These are phyloP conservation scores for Physcomitrium patens DNA, from an alignment of 225 moss, liverwort and hornwort genomes.

Conservation along the genomic window DNA sequence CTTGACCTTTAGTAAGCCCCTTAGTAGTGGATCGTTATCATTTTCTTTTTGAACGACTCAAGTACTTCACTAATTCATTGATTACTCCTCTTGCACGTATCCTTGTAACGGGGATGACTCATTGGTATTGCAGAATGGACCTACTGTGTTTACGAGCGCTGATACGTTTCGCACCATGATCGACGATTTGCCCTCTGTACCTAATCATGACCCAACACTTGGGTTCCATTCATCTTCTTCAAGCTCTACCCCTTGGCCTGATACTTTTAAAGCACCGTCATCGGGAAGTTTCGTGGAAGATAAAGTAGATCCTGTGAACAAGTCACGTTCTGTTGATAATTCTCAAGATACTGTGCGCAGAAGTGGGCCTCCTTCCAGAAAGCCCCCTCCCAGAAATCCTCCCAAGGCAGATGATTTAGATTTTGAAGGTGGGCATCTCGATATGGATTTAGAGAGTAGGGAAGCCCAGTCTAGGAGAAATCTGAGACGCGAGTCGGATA, in stretches of 20 bases:
- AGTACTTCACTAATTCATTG: not conserved
- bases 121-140: conserved; percentile 44
- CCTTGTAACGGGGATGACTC: conserved; percentile 13
- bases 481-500: conserved; percentile 47
- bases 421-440: conserved; percentile 32
- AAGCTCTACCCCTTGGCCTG: conserved; percentile 20
- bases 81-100: not conserved
- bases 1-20: not conserved
- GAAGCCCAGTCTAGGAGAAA: conserved; percentile 26
- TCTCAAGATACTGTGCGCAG: conserved; percentile 21
- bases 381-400: conserved; percentile 33
- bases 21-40: conserved; percentile 6
- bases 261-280: conserved; percentile 7
- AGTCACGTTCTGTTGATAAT: conserved; percentile 22
- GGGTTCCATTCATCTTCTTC: conserved; percentile 14
- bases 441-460: conserved; percentile 22
- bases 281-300: conserved; percentile 25
- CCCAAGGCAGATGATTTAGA: conserved; percentile 22
- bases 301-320: conserved; percentile 17
- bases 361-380: conserved; percentile 36
- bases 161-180: conserved; percentile 19
- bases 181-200: conserved; percentile 44
- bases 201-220: conserved; percentile 38
- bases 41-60: not conserved
- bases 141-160: conserved; percentile 30